Evolutionary conservation across 371 early-diverging fungal species (phyloP).

Genomic region (Thermomucor indicae-seudaticae): DNA sequence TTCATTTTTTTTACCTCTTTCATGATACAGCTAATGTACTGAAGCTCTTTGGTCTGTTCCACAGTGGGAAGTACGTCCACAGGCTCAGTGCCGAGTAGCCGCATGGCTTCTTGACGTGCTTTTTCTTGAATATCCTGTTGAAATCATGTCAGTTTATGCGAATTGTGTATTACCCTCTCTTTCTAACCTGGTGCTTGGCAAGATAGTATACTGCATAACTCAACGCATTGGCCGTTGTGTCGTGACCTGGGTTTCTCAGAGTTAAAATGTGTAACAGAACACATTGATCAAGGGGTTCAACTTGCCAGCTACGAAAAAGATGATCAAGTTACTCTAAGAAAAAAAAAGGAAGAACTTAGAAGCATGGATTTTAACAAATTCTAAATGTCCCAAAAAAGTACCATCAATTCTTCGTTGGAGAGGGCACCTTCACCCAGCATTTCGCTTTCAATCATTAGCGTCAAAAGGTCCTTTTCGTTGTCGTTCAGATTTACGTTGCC

Average conservation of each 20-base stretch:
- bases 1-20: conserved; percentile 7
- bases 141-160: background rate
- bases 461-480: conserved; percentile 45
- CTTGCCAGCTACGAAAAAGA: conserved; percentile 43
- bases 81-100: conserved; percentile 27
- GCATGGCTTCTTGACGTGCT: conserved; percentile 20
- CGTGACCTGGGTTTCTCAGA: conserved; percentile 23
- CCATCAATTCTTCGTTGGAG: conserved; percentile 30
- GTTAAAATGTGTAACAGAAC: no score
- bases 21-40: conserved; percentile 36
- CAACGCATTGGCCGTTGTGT: conserved; percentile 27
- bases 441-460: conserved; percentile 53
- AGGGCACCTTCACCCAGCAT: conserved; percentile 23
- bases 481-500: conserved; percentile 16
- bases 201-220: conserved; percentile 23
- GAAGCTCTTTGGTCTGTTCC: conserved; percentile 36
- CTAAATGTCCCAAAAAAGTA: background rate
- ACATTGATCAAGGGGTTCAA: conserved; percentile 3
- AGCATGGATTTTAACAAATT: background rate
- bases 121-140: conserved; percentile 26
- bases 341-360: conserved; percentile 4
- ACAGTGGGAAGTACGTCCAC: conserved; percentile 29
- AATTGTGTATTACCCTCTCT: background rate
- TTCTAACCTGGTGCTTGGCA: conserved; percentile 18
- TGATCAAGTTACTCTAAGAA: conserved; percentile 43